Percentiles rank a stretch among this genome's conserved stretches.
These are phyloP conservation scores for Cnidoscolus chayamansa DNA, from an alignment of 441 rosid species.

Conservation along the genomic window DNA sequence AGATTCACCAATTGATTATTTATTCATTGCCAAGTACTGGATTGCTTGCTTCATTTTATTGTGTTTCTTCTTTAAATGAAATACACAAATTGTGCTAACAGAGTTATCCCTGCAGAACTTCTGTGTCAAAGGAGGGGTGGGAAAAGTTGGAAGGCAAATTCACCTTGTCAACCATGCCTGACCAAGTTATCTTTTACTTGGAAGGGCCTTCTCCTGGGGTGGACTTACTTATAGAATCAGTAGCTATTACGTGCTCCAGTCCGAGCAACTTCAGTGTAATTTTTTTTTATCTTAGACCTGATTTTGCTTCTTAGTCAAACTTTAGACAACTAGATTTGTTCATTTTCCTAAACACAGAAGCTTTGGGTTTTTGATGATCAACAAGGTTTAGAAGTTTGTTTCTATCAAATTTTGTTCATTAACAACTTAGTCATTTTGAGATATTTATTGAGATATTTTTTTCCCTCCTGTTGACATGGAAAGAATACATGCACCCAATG, in stretches of 20 bases:
- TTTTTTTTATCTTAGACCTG: slow-evolving; percentile 8
- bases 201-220: slow-evolving; percentile 91
- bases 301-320: neutral
- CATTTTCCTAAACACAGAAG: neutral
- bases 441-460: neutral
- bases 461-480: slow-evolving; percentile 10
- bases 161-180: slow-evolving; percentile 58
- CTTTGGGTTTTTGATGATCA: neutral
- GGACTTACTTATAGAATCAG: slow-evolving; percentile 71
- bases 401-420: neutral
- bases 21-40: slow-evolving; percentile 79
- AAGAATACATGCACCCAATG: slow-evolving; percentile 34
- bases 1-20: slow-evolving; percentile 46
- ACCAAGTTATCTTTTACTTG: slow-evolving; percentile 61
- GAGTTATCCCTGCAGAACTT: slow-evolving; percentile 42
- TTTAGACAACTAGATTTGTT: slow-evolving; percentile 1
- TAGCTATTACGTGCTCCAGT: slow-evolving; percentile 43
- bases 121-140: slow-evolving; percentile 66
- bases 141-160: slow-evolving; percentile 70
- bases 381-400: neutral
- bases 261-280: slow-evolving; percentile 40
- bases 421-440: neutral
- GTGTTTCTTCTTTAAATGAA: slow-evolving; percentile 19
- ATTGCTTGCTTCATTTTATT: slow-evolving; percentile 13
- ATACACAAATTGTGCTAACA: slow-evolving; percentile 11